Percentiles rank a stretch among this genome's conserved stretches.
phyloP scores from a whole-genome alignment of 176 grass and related monocot species.

The Aegilops bicornis region DNA sequence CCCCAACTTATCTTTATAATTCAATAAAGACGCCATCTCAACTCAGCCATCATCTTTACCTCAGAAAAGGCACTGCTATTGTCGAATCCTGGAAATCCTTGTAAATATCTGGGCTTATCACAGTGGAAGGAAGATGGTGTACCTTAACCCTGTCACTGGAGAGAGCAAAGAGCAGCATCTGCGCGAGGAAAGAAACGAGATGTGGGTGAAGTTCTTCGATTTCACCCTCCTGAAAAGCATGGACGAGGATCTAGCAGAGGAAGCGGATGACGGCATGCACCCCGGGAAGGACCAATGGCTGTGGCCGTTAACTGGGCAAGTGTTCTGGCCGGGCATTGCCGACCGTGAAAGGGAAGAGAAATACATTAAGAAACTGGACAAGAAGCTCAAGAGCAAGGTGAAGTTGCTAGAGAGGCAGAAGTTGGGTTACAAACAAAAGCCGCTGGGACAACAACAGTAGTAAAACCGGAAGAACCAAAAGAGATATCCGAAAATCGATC shows the following conservation, averaged over 20 bases:
- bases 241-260: conserved; percentile 98
- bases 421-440: conserved; percentile 93
- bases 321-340: conserved; percentile 81
- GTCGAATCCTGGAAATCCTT: conserved; percentile 83
- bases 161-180: conserved; percentile 71
- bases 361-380: conserved; percentile 82
- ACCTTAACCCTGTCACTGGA: conserved; percentile 71
- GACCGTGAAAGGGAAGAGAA: conserved; percentile 86
- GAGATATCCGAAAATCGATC: background rate
- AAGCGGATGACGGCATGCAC: conserved; percentile 84
- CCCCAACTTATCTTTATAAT: conserved; percentile 1
- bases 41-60: conserved; percentile 24
- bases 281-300: conserved; percentile 57
- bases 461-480: conserved; percentile 14
- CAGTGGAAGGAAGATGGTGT: conserved; percentile 82
- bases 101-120: conserved; percentile 99
- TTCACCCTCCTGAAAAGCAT: conserved; percentile 83
- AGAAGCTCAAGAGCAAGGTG: conserved; percentile 82
- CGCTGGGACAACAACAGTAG: conserved; percentile 58
- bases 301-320: conserved; percentile 87
- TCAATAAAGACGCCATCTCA: conserved; percentile 22
- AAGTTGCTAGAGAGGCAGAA: conserved; percentile 87
- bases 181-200: conserved; percentile 50
- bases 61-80: conserved; percentile 96
- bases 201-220: conserved; percentile 95